Evolutionary conservation across 345 rosid species (phyloP).

Genomic region (Raphanus sativus): DNA sequence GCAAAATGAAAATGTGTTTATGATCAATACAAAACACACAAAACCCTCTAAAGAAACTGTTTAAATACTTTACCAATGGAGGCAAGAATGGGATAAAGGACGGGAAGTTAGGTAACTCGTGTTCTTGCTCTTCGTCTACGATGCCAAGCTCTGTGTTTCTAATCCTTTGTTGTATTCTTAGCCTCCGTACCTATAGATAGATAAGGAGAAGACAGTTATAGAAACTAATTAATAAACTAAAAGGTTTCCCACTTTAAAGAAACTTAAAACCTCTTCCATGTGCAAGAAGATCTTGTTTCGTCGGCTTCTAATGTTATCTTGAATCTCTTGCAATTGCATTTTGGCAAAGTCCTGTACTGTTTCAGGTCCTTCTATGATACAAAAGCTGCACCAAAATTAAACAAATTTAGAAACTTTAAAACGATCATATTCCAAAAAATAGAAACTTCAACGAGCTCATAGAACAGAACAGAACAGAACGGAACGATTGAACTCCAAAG

Average conservation of each 20-base stretch:
- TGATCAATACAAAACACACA: constrained; percentile 1
- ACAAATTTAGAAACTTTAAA: not conserved
- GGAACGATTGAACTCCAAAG: not conserved
- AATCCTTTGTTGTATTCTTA: constrained; percentile 89
- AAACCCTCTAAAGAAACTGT: not conserved
- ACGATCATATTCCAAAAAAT: not conserved
- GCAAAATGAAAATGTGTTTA: constrained; percentile 21
- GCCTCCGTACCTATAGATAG: constrained; percentile 67
- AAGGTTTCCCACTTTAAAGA: constrained; percentile 15
- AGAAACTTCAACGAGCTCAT: not conserved
- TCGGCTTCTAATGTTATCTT: constrained; percentile 87
- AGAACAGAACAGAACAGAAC: too few relatives aligned
- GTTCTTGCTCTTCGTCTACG: constrained; percentile 54
- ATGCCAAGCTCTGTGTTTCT: constrained; percentile 74
- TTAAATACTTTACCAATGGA: constrained; percentile 53
- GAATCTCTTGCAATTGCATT: constrained; percentile 90
- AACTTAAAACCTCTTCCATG: constrained; percentile 77
- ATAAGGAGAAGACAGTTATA: constrained; percentile 8
- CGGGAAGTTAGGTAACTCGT: constrained; percentile 86
- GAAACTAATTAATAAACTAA: not conserved
- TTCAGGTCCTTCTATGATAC: constrained; percentile 98
- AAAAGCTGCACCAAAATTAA: constrained; percentile 59
- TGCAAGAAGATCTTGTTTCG: constrained; percentile 93
- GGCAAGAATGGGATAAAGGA: constrained; percentile 97
- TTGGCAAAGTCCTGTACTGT: constrained; percentile 88